Evolutionary conservation across 1,284 basidiomycete species (phyloP), one percentile per base, ranked within the genome.

Genomic region (Sparassis latifolia): DNA sequence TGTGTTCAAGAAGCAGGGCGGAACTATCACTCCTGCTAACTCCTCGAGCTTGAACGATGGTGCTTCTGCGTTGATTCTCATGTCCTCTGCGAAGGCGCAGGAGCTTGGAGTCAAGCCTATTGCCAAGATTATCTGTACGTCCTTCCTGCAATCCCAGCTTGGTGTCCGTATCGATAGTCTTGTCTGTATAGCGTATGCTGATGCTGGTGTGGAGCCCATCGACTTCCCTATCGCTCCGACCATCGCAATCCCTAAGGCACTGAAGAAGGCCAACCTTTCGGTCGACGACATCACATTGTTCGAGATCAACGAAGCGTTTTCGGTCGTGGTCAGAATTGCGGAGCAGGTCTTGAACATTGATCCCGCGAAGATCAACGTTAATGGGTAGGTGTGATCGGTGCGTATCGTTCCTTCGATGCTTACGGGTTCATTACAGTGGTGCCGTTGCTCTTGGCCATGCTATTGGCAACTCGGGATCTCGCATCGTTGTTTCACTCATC

Each of bases 221-320:
- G 93, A 99, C 71, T 99, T 99, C 84, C 94, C 96, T 44, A 81
- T 85, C 59, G 97, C 97, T 32, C 97, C 97, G 31, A 90, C 96
- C 29, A 78, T 90, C 53, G 96, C 95, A 38, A 76, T 99, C 44
- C 97, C 97, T 40, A 73, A 82, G 55, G 97, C 97, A 6, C 78
- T 99, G 52, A 75, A 94, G 74, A 84, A 80, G 57, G 97, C 96
- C 44, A 90, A 90, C 59, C 75, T 99, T 52, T 82, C 82, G 33
- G 67, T 86, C 52, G 77, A 89, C 46, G 92, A 99, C 65, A 92
- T 99, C 58, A 79, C 93, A 33, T 79, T 90, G 49, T 99, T 93
- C 66, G 97, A 99, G 71, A 84, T 99, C 70, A 99, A 99, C 71
- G 97, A 96, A 71, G 97, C 96, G 12, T 99, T 99, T 78, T 95